Base-by-base conservation (phyloP, 1,284 basidiomycete genomes). In the Exobasidium cylindrosporum region DNA sequence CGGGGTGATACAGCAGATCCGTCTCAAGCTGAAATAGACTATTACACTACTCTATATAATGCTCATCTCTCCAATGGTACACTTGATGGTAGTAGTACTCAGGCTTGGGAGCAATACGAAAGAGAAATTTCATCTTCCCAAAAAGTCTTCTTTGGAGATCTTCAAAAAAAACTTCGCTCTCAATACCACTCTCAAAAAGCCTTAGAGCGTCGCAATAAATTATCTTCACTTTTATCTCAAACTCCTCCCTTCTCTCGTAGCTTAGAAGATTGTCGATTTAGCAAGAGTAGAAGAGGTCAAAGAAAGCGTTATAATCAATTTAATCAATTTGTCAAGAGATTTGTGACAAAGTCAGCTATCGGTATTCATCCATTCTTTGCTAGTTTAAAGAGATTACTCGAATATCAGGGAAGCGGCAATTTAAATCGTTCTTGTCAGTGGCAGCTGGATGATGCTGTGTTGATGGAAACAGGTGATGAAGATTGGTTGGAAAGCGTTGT, bases 401-500 rank as follows among this genome's bases (percentile, higher is more conserved):
- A 50, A 28, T 21, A 21, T 7, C 47, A 50, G 26, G n/a, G 21
- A 28, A 50, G 21, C 13, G 47, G 26, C 14, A 21, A 28, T 50
- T 28, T 24, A 14, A 24, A 28, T 6, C 47, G 47, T 5, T 24
- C 5, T 14, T 50, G n/a, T 24, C 47, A 50, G 26, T 50, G 47
- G 47, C 26, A 21, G 14, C 13, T 50, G 47, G 47, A 50, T 50
- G 47, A 50, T 50, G 47, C 47, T 24, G 47, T 50, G 4, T 28
- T 50, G 21, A 50, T 50, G 47, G 47, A 50, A 50, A 28, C 47
- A 4, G 47, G 47, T 6, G 47, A 24, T 23, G 47, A 50, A 21
- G 47, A 23, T 28, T 50, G n/a, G n/a, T 24, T 50, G 47, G 21
- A 50, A 28, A 24, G 13, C n/a, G 47, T 28, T 14, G 47, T 50